A percentile compares a stretch with the other conserved stretches of the same genome.
Evolutionary conservation across 2,329 filamentous ascomycete species (phyloP).

Genomic region (Cladophialophora yegresii): DNA sequence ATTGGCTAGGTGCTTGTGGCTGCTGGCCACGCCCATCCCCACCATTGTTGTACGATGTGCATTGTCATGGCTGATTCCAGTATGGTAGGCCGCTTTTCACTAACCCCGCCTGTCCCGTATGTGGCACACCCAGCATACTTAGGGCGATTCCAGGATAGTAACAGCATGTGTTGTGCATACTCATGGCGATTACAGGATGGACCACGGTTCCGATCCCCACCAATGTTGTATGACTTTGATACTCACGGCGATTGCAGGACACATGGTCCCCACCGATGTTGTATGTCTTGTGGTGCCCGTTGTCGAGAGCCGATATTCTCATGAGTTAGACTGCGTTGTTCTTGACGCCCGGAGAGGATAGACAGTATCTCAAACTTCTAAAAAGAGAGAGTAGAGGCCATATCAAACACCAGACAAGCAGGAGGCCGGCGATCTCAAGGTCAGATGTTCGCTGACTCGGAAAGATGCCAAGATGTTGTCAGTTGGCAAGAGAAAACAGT

Average conservation of each 20-base stretch:
- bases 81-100: background rate
- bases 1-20: background rate
- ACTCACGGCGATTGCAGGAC: background rate
- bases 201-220: background rate
- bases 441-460: background rate
- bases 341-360: background rate
- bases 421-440: background rate
- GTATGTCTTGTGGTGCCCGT: background rate
- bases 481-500: background rate
- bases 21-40: background rate
- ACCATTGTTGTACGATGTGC: background rate
- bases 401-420: background rate
- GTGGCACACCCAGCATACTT: background rate
- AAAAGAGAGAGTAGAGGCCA: conserved; percentile 3
- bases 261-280: background rate
- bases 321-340: background rate
- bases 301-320: background rate
- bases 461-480: background rate
- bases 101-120: background rate
- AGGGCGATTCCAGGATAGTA: background rate
- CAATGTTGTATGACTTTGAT: background rate
- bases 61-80: background rate
- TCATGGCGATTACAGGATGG: background rate
- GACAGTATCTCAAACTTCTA: conserved; percentile 1
- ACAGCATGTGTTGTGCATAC: background rate